Conservation (phyloP, 768 basidiomycete species). For the Auricularia heimuer region DNA sequence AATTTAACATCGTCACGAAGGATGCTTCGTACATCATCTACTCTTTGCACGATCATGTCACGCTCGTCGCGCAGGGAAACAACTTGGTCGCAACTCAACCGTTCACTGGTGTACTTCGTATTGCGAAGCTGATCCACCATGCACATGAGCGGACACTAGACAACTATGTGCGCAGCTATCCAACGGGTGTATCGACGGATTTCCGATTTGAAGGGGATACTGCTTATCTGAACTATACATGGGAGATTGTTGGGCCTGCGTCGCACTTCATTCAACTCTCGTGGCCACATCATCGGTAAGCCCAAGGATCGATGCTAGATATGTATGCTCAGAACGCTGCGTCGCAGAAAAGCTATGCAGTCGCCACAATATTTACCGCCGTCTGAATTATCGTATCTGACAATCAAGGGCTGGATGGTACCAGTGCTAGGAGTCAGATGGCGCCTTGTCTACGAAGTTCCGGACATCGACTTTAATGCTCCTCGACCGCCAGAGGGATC, state of each 20-base stretch:
- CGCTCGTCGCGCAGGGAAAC: slow-evolving; percentile 17
- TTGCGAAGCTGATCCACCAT: slow-evolving; percentile 12
- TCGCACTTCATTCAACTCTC: slow-evolving; percentile 23
- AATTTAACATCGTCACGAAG: slow-evolving; percentile 20
- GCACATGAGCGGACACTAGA: slow-evolving; percentile 22
- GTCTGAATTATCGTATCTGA: slow-evolving; percentile 22
- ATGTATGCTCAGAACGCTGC: background rate
- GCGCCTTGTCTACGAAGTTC: slow-evolving; percentile 22
- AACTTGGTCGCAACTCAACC: slow-evolving; percentile 17
- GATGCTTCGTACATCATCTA: slow-evolving; percentile 26
- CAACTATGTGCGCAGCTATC: slow-evolving; percentile 21
- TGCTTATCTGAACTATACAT: slow-evolving; percentile 24
- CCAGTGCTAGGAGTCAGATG: slow-evolving; percentile 23
- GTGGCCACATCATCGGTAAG: slow-evolving; percentile 27
- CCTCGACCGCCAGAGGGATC: slow-evolving; percentile 24
- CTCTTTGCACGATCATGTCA: slow-evolving; percentile 21
- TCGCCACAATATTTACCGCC: slow-evolving; percentile 18
- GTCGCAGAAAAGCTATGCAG: background rate
- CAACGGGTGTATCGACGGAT: slow-evolving; percentile 18
- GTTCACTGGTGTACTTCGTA: slow-evolving; percentile 21
- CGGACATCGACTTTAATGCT: slow-evolving; percentile 25
- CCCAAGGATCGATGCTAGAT: background rate
- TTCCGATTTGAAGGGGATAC: slow-evolving; percentile 21
- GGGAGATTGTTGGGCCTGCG: slow-evolving; percentile 20
- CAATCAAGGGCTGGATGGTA: slow-evolving; percentile 27